These are phyloP conservation scores for Hypoxylon subgilvum DNA, from an alignment of 495 filamentous ascomycete species.

Conservation along the genomic window DNA sequence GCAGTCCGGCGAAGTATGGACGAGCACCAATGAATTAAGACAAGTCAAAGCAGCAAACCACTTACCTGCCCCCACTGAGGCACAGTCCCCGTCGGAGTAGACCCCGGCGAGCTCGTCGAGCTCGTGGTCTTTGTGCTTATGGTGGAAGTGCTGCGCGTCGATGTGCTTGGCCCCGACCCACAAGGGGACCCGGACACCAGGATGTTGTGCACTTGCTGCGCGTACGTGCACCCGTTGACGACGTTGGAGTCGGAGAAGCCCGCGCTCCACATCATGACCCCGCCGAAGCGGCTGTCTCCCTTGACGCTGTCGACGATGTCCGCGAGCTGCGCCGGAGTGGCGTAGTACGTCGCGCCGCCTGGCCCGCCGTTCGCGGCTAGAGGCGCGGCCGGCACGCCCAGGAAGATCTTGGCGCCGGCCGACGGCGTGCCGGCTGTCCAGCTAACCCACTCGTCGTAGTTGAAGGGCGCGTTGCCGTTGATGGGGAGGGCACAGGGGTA, in stretches of 20 bases:
- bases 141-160: too few species aligned
- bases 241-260: slow-evolving; percentile 53
- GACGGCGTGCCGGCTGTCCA: slow-evolving; percentile 50
- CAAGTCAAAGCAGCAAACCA: too few species aligned
- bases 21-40: too few species aligned
- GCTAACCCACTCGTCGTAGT: slow-evolving; percentile 54
- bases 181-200: slow-evolving; percentile 13
- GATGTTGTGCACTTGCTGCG: slow-evolving; percentile 42
- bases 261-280: slow-evolving; percentile 63
- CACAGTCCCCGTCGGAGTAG: too few species aligned
- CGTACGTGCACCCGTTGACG: slow-evolving; percentile 51
- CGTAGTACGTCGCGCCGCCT: slow-evolving; percentile 52
- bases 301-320: slow-evolving; percentile 42
- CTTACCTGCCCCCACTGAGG: too few species aligned
- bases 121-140: too few species aligned
- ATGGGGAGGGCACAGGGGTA: slow-evolving; percentile 42
- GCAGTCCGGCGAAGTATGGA: too few species aligned
- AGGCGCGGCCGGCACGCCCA: slow-evolving; percentile 54
- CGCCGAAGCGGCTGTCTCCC: slow-evolving; percentile 52
- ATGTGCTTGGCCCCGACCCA: too few species aligned
- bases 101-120: too few species aligned
- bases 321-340: slow-evolving; percentile 47
- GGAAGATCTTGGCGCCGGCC: slow-evolving; percentile 53
- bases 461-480: slow-evolving; percentile 45
- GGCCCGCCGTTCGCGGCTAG: slow-evolving; percentile 49